Conservation (phyloP, 306 rosid species). For the Ceratonia siliqua region DNA sequence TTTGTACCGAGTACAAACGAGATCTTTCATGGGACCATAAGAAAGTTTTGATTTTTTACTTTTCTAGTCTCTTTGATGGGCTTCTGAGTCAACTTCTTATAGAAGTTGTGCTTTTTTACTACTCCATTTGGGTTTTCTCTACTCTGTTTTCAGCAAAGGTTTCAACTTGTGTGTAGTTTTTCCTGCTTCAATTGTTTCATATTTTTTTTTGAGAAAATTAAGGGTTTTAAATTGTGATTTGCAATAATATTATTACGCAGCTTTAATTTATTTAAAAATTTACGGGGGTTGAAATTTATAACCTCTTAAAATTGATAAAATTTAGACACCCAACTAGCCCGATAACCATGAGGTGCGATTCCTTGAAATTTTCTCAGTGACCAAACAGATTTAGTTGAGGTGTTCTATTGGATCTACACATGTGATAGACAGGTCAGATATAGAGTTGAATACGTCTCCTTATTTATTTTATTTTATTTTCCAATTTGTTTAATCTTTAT, state of each 20-base stretch:
- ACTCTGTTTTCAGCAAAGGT: too few species aligned
- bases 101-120: background rate
- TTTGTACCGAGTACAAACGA: background rate
- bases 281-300: too few species aligned
- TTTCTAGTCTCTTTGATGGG: background rate
- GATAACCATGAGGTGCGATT: background rate
- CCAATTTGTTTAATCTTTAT: background rate
- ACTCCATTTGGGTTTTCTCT: background rate
- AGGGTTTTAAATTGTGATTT: too few species aligned
- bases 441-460: constrained; percentile 25
- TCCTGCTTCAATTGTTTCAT: too few species aligned
- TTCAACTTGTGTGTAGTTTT: background rate
- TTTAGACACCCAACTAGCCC: background rate
- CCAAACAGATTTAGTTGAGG: constrained; percentile 35
- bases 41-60: background rate
- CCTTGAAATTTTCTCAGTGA: background rate
- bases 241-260: too few species aligned
- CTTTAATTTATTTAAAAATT: too few species aligned
- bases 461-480: background rate
- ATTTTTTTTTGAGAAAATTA: too few species aligned
- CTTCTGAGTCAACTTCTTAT: background rate
- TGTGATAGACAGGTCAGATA: constrained; percentile 42
- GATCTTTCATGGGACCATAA: background rate
- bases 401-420: constrained; percentile 40
- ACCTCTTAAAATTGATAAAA: too few species aligned